phyloP scores from a whole-genome alignment of 2,329 filamentous ascomycete genomes.

The Trichoderma harzianum region DNA sequence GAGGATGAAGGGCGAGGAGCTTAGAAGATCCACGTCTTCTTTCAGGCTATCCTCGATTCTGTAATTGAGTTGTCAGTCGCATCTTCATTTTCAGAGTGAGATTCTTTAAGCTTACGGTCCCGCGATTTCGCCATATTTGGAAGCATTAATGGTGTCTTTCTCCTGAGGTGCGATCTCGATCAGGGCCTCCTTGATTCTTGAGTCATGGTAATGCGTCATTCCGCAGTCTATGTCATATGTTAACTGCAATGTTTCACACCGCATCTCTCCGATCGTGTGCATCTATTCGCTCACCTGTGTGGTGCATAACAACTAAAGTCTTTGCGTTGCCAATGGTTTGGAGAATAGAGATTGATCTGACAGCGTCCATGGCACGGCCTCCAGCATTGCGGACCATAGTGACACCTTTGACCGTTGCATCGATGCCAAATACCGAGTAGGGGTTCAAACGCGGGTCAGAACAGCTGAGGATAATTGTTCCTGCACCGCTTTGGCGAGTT shows the following conservation, averaged over 20 bases:
- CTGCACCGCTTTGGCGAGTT: neutral
- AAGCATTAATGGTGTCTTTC: neutral
- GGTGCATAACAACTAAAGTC: neutral
- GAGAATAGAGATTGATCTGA: neutral
- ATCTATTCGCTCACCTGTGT: neutral
- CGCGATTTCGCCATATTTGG: neutral
- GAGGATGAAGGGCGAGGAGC: neutral
- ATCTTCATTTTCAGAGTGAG: neutral
- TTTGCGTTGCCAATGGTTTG: constrained; percentile 6
- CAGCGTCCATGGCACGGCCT: constrained; percentile 1
- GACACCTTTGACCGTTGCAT: neutral
- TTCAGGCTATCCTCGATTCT: constrained; percentile 1
- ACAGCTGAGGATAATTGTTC: neutral
- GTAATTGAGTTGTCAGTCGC: neutral
- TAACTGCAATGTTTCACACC: neutral
- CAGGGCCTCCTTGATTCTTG: neutral
- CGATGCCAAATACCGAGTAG: neutral
- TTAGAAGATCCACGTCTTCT: neutral
- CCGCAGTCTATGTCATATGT: neutral
- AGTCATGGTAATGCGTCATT: constrained; percentile 3
- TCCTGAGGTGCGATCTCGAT: neutral
- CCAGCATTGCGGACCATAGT: constrained; percentile 10
- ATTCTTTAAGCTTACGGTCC: neutral
- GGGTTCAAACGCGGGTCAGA: constrained; percentile 5
- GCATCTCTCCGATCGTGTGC: no score